A percentile compares a stretch with the other conserved stretches of the same genome.
These are phyloP conservation scores for Ustilago trichophora DNA, from an alignment of 1,284 basidiomycete genomes.

Conservation along the genomic window DNA sequence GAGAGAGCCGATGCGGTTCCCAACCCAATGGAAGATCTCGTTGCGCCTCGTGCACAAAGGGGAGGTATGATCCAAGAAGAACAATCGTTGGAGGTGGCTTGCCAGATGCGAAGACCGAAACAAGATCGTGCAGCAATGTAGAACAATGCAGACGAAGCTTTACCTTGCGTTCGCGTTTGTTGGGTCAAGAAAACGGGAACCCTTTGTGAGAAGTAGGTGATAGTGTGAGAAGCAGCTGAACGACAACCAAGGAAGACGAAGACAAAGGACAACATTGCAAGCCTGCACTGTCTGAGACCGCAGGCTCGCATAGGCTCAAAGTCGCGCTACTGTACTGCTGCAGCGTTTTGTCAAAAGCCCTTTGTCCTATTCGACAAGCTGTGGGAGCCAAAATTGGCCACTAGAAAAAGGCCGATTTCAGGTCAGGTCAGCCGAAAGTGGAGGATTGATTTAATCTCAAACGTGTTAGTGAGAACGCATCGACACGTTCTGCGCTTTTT, in stretches of 20 bases:
- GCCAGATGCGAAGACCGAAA: neutral
- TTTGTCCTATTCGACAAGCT: neutral
- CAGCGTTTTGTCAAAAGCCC: neutral
- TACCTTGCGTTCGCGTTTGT: neutral
- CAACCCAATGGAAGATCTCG: too few relatives aligned
- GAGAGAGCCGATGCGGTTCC: neutral
- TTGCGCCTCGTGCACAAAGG: neutral
- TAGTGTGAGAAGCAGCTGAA: too few relatives aligned
- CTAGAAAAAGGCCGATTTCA: too few relatives aligned
- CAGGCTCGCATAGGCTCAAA: too few relatives aligned
- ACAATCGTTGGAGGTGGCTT: neutral
- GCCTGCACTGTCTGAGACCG: too few relatives aligned
- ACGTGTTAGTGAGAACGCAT: too few relatives aligned
- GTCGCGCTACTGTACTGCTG: too few relatives aligned
- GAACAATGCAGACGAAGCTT: neutral
- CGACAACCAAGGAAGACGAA: too few relatives aligned
- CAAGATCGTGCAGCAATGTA: neutral
- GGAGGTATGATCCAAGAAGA: neutral
- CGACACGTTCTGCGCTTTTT: too few relatives aligned
- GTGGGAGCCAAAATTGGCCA: too few relatives aligned
- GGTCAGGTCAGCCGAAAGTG: neutral
- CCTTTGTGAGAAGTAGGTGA: neutral
- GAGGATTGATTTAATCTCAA: too few relatives aligned
- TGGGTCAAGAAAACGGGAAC: neutral
- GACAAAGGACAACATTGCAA: too few relatives aligned